Evolutionary conservation across 2,329 filamentous ascomycete species (phyloP).

Genomic region (Phialophora macrospora): DNA sequence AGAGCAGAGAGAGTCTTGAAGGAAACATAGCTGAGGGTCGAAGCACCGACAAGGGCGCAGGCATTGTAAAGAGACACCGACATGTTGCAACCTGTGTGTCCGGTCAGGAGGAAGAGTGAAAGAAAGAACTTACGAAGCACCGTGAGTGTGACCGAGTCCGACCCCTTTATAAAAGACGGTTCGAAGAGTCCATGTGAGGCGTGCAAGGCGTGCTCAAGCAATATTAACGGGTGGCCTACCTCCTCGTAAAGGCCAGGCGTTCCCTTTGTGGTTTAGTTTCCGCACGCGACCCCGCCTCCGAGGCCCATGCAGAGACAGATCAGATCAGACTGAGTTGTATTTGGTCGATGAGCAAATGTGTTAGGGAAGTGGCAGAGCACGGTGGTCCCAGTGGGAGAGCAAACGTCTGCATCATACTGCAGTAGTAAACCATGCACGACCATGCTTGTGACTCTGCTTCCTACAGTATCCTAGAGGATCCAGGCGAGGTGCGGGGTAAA

Average conservation of each 20-base stretch:
- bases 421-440: too few species aligned
- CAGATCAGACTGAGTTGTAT: not conserved
- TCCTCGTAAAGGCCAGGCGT: not conserved
- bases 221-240: not conserved
- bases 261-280: not conserved
- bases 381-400: not conserved
- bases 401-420: too few species aligned
- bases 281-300: not conserved
- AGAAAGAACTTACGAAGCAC: not conserved
- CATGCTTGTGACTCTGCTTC: too few species aligned
- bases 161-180: not conserved
- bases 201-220: not conserved
- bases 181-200: not conserved
- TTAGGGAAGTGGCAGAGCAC: not conserved
- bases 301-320: not conserved
- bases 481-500: too few species aligned
- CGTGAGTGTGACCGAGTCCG: not conserved
- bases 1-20: constrained; percentile 9
- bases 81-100: not conserved
- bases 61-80: constrained; percentile 9
- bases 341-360: too few species aligned
- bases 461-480: too few species aligned
- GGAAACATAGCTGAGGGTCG: constrained; percentile 3
- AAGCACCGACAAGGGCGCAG: constrained; percentile 15
- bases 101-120: not conserved